Evolutionary conservation across 2,329 filamentous ascomycete genomes (phyloP).

Genomic region (Ceratocystis cubensis): DNA sequence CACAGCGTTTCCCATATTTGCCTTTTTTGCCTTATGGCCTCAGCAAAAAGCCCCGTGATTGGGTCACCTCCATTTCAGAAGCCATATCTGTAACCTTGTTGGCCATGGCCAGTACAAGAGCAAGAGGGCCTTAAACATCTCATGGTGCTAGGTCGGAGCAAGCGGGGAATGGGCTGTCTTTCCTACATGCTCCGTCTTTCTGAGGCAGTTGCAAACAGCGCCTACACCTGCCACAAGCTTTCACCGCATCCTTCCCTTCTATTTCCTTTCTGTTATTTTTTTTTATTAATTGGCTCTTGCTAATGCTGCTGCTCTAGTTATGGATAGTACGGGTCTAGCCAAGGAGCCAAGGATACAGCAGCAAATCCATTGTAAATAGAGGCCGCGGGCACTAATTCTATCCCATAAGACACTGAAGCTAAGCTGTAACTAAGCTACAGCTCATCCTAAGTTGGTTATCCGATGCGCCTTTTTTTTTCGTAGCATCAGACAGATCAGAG

Average conservation of each 20-base stretch:
- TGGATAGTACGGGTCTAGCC: too few relatives aligned
- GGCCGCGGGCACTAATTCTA: too few relatives aligned
- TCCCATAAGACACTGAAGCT: too few relatives aligned
- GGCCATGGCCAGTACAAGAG: neutral
- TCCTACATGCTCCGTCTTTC: neutral
- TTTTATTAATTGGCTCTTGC: too few relatives aligned
- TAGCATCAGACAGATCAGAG: neutral
- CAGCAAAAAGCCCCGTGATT: neutral
- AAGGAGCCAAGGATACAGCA: too few relatives aligned
- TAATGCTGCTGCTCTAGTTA: too few relatives aligned
- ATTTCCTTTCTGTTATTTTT: neutral
- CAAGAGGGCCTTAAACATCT: neutral
- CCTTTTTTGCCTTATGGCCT: neutral
- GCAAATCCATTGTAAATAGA: too few relatives aligned
- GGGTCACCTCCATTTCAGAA: neutral
- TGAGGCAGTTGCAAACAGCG: conserved; percentile 1
- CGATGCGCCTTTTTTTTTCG: conserved; percentile 13
- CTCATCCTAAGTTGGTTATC: conserved; percentile 17
- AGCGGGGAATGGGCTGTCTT: neutral
- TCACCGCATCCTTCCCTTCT: neutral
- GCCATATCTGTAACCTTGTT: neutral
- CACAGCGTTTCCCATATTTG: neutral
- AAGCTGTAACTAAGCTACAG: neutral
- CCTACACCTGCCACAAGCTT: conserved; percentile 7
- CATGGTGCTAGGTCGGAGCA: neutral